Conservation (phyloP, 148 eudicot species). For the Heliosperma pusillum region DNA sequence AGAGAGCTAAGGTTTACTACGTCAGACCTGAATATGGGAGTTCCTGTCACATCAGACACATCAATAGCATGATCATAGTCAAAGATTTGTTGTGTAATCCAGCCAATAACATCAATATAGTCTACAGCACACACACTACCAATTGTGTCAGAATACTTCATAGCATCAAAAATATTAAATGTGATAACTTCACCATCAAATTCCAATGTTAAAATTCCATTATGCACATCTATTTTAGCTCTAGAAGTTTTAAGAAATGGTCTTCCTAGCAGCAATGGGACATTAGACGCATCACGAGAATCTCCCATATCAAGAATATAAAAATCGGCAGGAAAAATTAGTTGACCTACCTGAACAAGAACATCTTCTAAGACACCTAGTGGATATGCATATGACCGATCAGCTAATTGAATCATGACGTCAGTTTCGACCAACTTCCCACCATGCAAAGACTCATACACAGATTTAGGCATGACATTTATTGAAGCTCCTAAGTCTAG, state of each 20-base stretch:
- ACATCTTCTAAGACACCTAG: constrained; percentile 20
- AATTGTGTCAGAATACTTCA: too few species aligned
- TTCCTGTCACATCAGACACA: too few species aligned
- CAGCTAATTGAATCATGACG: constrained; percentile 22
- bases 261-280: neutral
- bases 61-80: too few species aligned
- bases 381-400: constrained; percentile 18
- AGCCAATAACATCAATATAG: neutral
- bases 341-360: too few species aligned
- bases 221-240: constrained; percentile 5
- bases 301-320: constrained; percentile 22
- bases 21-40: neutral
- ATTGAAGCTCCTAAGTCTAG: constrained; percentile 25
- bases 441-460: constrained; percentile 3
- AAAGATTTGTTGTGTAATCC: too few species aligned
- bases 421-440: constrained; percentile 8
- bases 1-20: neutral
- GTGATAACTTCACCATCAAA: too few species aligned
- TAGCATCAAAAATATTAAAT: too few species aligned
- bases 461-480: neutral
- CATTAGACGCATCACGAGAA: neutral
- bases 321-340: too few species aligned
- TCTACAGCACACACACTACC: too few species aligned
- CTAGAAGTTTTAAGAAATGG: constrained; percentile 1
- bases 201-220: constrained; percentile 12